Conservation (phyloP, 1,284 basidiomycete genomes). For the Phellinidium pouzarii region DNA sequence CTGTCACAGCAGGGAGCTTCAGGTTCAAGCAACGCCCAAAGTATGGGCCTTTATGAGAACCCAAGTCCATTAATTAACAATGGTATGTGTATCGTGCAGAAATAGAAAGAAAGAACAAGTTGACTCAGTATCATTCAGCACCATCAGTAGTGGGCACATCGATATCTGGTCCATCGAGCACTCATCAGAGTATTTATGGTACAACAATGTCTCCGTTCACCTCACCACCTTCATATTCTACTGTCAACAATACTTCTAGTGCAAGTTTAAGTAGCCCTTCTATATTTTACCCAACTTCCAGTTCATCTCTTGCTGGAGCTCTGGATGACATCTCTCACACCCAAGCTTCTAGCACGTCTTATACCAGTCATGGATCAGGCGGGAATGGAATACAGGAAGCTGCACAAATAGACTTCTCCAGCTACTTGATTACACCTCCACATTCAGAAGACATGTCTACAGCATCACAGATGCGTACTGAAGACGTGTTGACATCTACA, state of each 20-base stretch:
- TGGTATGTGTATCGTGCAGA: neutral
- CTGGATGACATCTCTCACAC: slow-evolving; percentile 1
- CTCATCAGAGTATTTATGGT: neutral
- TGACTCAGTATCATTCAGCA: neutral
- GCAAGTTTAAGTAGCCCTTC: neutral
- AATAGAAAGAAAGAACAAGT: neutral
- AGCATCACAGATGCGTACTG: no score
- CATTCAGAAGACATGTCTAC: neutral
- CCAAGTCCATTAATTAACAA: neutral
- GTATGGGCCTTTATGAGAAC: neutral
- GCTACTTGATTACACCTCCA: neutral
- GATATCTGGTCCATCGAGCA: neutral
- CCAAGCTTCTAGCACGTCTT: no score
- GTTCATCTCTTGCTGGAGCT: slow-evolving; percentile 11
- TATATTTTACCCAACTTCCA: neutral
- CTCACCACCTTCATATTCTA: neutral
- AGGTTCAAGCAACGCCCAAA: neutral
- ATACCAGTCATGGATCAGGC: no score
- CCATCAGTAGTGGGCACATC: neutral
- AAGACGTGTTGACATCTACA: no score
- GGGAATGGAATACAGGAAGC: neutral
- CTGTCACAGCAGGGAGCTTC: neutral
- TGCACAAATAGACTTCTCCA: neutral
- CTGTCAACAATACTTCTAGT: neutral
- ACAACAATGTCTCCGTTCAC: neutral